Evolutionary conservation across 768 basidiomycete genomes (phyloP), one percentile per base, ranked within the genome.

Genomic region (Tubosaeta sp.): DNA sequence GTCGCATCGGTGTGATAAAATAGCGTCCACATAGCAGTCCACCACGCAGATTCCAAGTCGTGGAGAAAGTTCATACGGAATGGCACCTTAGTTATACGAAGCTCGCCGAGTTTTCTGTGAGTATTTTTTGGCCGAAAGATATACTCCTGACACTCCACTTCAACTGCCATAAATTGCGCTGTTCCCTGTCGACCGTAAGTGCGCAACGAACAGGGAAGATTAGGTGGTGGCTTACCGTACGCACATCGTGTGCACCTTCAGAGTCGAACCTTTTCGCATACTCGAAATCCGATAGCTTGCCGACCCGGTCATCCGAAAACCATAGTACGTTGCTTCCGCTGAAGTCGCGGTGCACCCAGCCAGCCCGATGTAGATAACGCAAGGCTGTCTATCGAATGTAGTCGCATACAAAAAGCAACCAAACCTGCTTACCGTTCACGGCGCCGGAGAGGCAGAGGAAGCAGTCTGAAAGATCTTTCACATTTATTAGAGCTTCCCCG

Each of bases 41-140:
- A 60, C 58, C 52, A 61, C 2, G 2, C 5, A 13, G 54, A 61
- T 39, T 59, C 51, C 8, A 37, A 8, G 35, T 37, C 35, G 4
- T 37, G 35, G 1, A 37, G 35, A 17, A 37, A 37, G 13, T 37
- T n/a, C 35, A 17, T 17, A 17, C 7, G 35, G 13, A 37, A 37
- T 13, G 16, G 35, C 22, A 22, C 22, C 22, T 22, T 22, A 22
- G 22, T 22, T 22, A 22, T 22, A 22, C 22, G 22, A 22, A 22
- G 22, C 22, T 22, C 22, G 22, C 22, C 22, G 22, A 22, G 22
- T 22, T 22, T 22, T 22, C 22, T 22, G 22, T 22, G 22, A 22
- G 22, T 22, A 22, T 22, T 22, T 22, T 22, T 22, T 22, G 22
- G 22, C 22, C 22, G 22, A 14, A 37, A 37, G 4, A 37, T 6